phyloP scores from a whole-genome alignment of 2,329 filamentous ascomycete genomes.

The Colletotrichum trifolii region DNA sequence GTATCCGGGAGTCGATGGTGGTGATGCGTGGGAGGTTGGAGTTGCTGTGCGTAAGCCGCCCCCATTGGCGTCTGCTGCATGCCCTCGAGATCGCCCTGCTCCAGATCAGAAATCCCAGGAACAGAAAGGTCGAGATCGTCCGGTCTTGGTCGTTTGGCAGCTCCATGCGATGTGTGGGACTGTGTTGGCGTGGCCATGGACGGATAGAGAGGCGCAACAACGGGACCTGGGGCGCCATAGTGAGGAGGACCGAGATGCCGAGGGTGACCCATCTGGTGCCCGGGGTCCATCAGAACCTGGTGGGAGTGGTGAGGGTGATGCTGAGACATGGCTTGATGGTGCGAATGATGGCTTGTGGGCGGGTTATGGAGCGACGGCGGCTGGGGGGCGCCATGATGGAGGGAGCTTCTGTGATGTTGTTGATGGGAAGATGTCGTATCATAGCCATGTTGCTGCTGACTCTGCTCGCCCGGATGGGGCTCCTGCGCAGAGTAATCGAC shows the following conservation, averaged over 20 bases:
- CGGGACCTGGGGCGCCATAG: conserved; percentile 61
- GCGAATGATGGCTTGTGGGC: conserved; percentile 53
- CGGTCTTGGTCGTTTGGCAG: conserved; percentile 64
- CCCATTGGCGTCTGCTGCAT: conserved; percentile 66
- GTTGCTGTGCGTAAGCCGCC: conserved; percentile 60
- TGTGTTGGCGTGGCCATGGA: conserved; percentile 56
- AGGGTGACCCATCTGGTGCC: conserved; percentile 61
- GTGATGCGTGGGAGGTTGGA: conserved; percentile 73
- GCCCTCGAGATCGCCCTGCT: conserved; percentile 65
- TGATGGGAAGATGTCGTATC: conserved; percentile 54
- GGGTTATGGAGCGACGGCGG: conserved; percentile 59
- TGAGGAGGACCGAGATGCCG: conserved; percentile 63
- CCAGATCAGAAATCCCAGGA: conserved; percentile 61
- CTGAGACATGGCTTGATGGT: conserved; percentile 52
- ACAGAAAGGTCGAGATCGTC: conserved; percentile 69
- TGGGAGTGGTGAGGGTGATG: conserved; percentile 62
- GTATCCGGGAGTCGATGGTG: conserved; percentile 85
- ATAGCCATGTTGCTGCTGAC: conserved; percentile 73
- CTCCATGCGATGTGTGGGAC: conserved; percentile 43
- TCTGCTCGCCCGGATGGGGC: conserved; percentile 72
- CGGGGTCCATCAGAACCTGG: conserved; percentile 66
- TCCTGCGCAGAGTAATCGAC: conserved; percentile 79
- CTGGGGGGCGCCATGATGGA: conserved; percentile 57
- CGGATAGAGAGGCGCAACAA: conserved; percentile 64
- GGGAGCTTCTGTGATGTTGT: conserved; percentile 57